These are phyloP conservation scores for Hemisphaericaspora subhashii DNA, from an alignment of 1,139 yeast genomes.

Conservation along the genomic window DNA sequence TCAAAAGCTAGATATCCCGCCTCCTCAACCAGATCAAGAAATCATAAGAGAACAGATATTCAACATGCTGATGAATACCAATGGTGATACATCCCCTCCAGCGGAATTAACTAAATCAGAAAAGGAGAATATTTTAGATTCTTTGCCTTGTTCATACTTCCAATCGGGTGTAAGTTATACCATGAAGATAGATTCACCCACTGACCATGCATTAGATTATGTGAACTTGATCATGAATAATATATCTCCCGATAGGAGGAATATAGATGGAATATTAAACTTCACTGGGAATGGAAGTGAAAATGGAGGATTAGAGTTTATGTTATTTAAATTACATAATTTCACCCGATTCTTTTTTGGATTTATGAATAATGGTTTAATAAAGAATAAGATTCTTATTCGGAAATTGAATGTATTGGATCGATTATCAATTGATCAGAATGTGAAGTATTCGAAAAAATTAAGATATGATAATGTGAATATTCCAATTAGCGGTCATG, in stretches of 20 bases:
- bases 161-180: conserved; percentile 15
- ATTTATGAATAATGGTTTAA: conserved; percentile 11
- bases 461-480: conserved; percentile 4
- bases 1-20: neutral
- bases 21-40: neutral
- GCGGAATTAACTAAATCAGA: conserved; percentile 7
- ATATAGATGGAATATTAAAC: conserved; percentile 10
- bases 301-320: conserved; percentile 10
- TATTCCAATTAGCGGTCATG: conserved; percentile 25
- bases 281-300: neutral
- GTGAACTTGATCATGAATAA: conserved; percentile 13
- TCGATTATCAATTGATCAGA: conserved; percentile 13
- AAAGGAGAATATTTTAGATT: conserved; percentile 23
- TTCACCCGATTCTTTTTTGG: conserved; percentile 18
- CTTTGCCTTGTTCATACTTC: conserved; percentile 18
- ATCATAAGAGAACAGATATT: neutral
- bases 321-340: conserved; percentile 15
- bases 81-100: neutral
- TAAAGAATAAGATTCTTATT: conserved; percentile 12
- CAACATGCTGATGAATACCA: neutral
- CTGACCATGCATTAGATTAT: conserved; percentile 3
- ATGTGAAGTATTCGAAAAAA: conserved; percentile 6
- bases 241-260: conserved; percentile 4
- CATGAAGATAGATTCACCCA: conserved; percentile 4
- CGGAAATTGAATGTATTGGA: conserved; percentile 17